Conservation (phyloP, 768 basidiomycete genomes). For the Lactifluus subvellereus region DNA sequence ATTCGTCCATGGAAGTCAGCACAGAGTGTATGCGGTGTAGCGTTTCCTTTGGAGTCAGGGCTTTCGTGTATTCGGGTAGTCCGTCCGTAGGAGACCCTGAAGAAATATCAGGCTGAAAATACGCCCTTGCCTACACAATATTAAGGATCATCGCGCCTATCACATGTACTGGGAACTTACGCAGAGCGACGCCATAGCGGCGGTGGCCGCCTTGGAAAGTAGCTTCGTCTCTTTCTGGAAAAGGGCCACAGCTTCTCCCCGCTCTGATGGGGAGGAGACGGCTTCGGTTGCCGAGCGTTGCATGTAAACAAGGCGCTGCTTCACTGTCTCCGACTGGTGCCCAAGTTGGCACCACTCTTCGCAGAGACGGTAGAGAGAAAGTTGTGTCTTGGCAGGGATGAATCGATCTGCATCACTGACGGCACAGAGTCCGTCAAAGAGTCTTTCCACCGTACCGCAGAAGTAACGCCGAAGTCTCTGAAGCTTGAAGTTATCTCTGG, state of each 20-base stretch:
- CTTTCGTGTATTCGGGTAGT: conserved; percentile 45
- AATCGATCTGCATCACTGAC: conserved; percentile 74
- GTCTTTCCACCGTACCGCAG: conserved; percentile 80
- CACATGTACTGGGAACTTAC: conserved; percentile 44
- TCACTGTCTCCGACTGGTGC: conserved; percentile 63
- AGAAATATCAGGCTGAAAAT: conserved; percentile 55
- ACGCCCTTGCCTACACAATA: conserved; percentile 61
- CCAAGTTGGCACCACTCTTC: conserved; percentile 94
- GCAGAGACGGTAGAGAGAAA: conserved; percentile 76
- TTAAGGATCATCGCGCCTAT: conserved; percentile 7
- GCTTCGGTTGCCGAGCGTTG: conserved; percentile 56
- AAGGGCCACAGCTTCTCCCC: conserved; percentile 33
- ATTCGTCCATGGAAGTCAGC: conserved; percentile 50
- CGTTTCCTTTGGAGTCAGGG: conserved; percentile 46
- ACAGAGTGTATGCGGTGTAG: conserved; percentile 68
- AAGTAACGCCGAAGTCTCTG: conserved; percentile 86
- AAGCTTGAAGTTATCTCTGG: conserved; percentile 68
- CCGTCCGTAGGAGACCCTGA: conserved; percentile 63
- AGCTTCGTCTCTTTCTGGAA: conserved; percentile 54
- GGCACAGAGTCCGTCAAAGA: conserved; percentile 69
- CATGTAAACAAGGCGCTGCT: conserved; percentile 65
- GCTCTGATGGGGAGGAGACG: conserved; percentile 48
- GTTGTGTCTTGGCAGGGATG: conserved; percentile 66
- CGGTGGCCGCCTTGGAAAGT: conserved; percentile 77
- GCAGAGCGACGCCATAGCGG: conserved; percentile 81